These are phyloP conservation scores for Neostapfia colusana DNA, from an alignment of 176 grass and related monocot genomes.

Conservation along the genomic window DNA sequence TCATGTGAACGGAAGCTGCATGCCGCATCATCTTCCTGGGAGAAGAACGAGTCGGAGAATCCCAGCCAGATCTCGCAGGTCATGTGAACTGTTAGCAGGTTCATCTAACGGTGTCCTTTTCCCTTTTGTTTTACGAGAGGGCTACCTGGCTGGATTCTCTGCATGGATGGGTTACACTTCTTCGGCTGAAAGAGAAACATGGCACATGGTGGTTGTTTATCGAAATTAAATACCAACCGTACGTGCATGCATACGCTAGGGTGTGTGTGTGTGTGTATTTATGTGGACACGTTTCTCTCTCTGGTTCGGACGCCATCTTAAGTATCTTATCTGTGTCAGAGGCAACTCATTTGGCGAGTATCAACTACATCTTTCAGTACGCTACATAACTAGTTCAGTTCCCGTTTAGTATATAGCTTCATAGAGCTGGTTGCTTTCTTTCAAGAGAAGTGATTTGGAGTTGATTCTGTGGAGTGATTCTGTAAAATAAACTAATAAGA, in stretches of 20 bases:
- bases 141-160: conserved; percentile 15
- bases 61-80: conserved; percentile 26
- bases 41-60: neutral
- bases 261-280: no score
- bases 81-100: conserved; percentile 30
- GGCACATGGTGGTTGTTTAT: neutral
- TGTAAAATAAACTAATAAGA: no score
- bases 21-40: neutral
- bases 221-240: neutral
- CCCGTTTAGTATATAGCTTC: no score
- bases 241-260: neutral
- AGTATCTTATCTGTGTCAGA: conserved; percentile 15
- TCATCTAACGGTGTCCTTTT: neutral
- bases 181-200: neutral
- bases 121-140: conserved; percentile 14
- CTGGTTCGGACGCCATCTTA: no score
- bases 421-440: no score
- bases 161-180: neutral
- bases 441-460: no score
- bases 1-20: conserved; percentile 12
- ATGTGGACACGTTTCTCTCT: no score
- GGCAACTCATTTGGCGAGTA: neutral
- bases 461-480: no score
- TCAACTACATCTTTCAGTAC: neutral
- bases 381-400: neutral